Percentiles rank a stretch among this genome's conserved stretches.
Conservation (phyloP, 1,139 yeast genomes). For the Candida sanyaensis region DNA sequence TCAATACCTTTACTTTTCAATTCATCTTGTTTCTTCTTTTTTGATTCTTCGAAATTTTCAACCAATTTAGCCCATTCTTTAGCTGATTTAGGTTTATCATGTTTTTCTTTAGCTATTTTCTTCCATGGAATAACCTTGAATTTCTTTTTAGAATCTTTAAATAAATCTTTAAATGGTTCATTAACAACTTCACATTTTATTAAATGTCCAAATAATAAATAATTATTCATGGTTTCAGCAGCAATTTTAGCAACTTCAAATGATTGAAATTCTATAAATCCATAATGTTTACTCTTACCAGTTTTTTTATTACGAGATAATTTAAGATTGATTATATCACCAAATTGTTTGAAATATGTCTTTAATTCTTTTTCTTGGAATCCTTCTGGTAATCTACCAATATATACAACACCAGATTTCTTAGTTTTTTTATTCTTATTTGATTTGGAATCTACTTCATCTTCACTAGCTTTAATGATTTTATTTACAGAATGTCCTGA, state of each 20-base stretch:
- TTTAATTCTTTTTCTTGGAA: slow-evolving; percentile 83
- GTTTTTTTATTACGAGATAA: slow-evolving; percentile 88
- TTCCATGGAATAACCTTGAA: slow-evolving; percentile 67
- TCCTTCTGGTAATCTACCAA: slow-evolving; percentile 92
- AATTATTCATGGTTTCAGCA: slow-evolving; percentile 94
- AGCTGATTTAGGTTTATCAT: slow-evolving; percentile 57
- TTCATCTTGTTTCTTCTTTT: slow-evolving; percentile 45
- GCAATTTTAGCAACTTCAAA: slow-evolving; percentile 83
- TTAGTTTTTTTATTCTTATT: slow-evolving; percentile 20
- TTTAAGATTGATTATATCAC: slow-evolving; percentile 73
- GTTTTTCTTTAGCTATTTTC: slow-evolving; percentile 52
- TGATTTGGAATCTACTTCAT: slow-evolving; percentile 15
- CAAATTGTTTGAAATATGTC: slow-evolving; percentile 87
- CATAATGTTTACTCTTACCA: slow-evolving; percentile 92
- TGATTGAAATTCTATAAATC: slow-evolving; percentile 79
- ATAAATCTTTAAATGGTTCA: slow-evolving; percentile 50
- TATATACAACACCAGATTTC: slow-evolving; percentile 69
- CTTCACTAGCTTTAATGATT: slow-evolving; percentile 20
- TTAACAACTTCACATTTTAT: slow-evolving; percentile 62
- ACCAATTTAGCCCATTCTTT: slow-evolving; percentile 59
- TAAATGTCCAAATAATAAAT: slow-evolving; percentile 84
- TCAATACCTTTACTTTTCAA: slow-evolving; percentile 59
- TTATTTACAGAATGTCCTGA: slow-evolving; percentile 31
- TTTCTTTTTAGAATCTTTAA: slow-evolving; percentile 53
- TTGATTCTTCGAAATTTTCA: slow-evolving; percentile 47